Percentiles rank a stretch among this genome's conserved stretches.
These are phyloP conservation scores for Ephemerocybe angulata DNA, from an alignment of 768 basidiomycete genomes.

Conservation along the genomic window DNA sequence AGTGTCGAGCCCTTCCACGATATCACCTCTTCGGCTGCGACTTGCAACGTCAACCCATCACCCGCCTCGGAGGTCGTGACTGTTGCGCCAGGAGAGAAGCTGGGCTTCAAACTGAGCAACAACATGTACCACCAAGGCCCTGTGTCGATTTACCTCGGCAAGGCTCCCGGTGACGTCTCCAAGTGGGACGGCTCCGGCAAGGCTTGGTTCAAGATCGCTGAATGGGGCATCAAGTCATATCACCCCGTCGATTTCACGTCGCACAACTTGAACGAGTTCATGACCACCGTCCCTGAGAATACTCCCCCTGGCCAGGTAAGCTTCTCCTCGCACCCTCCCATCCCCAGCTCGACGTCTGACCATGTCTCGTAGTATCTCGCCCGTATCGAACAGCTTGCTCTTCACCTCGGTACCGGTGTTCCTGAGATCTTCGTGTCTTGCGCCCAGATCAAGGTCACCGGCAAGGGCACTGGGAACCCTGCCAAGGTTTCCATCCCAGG, in stretches of 20 bases:
- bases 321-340: neutral
- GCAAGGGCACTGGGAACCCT: slow-evolving; percentile 41
- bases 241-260: slow-evolving; percentile 36
- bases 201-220: slow-evolving; percentile 41
- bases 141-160: slow-evolving; percentile 30
- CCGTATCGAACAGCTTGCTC: slow-evolving; percentile 45
- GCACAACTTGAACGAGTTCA: slow-evolving; percentile 29
- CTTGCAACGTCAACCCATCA: slow-evolving; percentile 27
- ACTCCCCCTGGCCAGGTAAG: slow-evolving; percentile 42
- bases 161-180: slow-evolving; percentile 31
- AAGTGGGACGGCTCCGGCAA: slow-evolving; percentile 33
- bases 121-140: slow-evolving; percentile 23
- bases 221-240: slow-evolving; percentile 35
- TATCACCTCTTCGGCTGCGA: slow-evolving; percentile 21
- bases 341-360: neutral
- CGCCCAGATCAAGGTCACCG: slow-evolving; percentile 43
- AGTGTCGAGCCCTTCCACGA: slow-evolving; percentile 20
- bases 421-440: slow-evolving; percentile 49
- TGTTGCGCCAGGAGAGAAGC: slow-evolving; percentile 26
- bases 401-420: slow-evolving; percentile 39
- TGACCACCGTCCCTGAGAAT: slow-evolving; percentile 36
- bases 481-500: slow-evolving; percentile 49
- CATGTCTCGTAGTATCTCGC: slow-evolving; percentile 33
- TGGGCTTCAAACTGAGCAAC: slow-evolving; percentile 28
- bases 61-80: slow-evolving; percentile 24